Evolutionary conservation across 2,329 filamentous ascomycete genomes (phyloP), one percentile per base, ranked within the genome.

Genomic region (Aspergillus fumigatus): DNA sequence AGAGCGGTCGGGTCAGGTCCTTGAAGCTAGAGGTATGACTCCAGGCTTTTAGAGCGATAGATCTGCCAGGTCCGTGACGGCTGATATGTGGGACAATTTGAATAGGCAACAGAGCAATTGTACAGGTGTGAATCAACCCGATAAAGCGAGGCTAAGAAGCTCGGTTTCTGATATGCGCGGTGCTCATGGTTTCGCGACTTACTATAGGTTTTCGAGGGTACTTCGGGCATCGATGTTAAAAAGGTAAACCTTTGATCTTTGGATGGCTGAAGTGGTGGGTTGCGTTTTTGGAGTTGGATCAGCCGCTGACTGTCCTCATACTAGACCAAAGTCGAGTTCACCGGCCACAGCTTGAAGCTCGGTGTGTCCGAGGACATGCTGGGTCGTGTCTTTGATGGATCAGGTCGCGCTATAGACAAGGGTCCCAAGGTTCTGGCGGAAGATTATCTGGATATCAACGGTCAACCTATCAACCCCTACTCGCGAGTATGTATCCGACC

Each of bases 361-460:
- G 94, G 94, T 77, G 94, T 99, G 59, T 97, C 94, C 52, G 95
- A 99, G 80, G 94, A 99, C 81, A 99, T 99, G 94, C 80, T 99
- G 78, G 94, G 94, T 65, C 93, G 95, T 81, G 92, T 97, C 77
- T 99, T 99, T 74, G 92, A 99, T 80, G 94, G 94, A 70, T 97
- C 94, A 59, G 94, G 94, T 73, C 89, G 93, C 77, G 90, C 95
- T 67, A 99, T 99, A 75, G 94, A 99, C 80, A 99, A 97, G 81
- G 94, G 95, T 54, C 94, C 94, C 60, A 97, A 97, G 81, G 94
- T 99, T 69, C 81, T 99, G 64, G 92, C 94, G 52, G 94, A 99
- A 78, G 94, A 99, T 69, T 99, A 96, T 77, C 83, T 99, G 67
- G 95, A 99, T 70, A 99, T 99, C 80, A 99, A 99, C 82, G 94